phyloP scores from a whole-genome alignment of 73 alveolate species.

The Urostyla sp. region DNA sequence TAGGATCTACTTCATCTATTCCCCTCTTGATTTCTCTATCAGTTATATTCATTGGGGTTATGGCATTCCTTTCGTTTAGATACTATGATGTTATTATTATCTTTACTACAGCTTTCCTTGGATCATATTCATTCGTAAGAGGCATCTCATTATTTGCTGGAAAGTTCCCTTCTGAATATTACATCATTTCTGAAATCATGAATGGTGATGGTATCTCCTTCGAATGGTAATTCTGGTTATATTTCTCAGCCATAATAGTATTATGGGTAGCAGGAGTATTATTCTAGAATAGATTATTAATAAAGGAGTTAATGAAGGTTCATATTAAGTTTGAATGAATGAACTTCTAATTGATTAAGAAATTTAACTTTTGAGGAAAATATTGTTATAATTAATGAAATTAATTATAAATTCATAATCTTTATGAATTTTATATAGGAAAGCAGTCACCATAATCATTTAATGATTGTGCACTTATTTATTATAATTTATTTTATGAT shows the following conservation, averaged over 20 bases:
- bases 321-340: no score
- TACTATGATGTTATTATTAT: slow-evolving; percentile 48
- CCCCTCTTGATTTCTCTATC: slow-evolving; percentile 1
- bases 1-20: not conserved
- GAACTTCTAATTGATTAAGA: no score
- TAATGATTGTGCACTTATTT: no score
- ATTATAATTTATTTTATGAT: no score
- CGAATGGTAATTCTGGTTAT: not conserved
- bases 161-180: slow-evolving; percentile 19
- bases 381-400: no score
- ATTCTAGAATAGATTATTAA: no score
- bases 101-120: slow-evolving; percentile 77
- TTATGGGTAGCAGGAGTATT: not conserved
- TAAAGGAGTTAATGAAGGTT: no score
- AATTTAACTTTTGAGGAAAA: no score
- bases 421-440: no score
- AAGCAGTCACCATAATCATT: no score
- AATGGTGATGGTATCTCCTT: no score
- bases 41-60: not conserved
- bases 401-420: no score
- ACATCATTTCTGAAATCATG: not conserved
- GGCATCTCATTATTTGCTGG: slow-evolving; percentile 73
- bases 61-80: slow-evolving; percentile 27
- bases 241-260: not conserved
- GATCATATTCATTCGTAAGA: slow-evolving; percentile 77